Conservation (phyloP, 208 protist species). For the Leishmania lainsoni region DNA sequence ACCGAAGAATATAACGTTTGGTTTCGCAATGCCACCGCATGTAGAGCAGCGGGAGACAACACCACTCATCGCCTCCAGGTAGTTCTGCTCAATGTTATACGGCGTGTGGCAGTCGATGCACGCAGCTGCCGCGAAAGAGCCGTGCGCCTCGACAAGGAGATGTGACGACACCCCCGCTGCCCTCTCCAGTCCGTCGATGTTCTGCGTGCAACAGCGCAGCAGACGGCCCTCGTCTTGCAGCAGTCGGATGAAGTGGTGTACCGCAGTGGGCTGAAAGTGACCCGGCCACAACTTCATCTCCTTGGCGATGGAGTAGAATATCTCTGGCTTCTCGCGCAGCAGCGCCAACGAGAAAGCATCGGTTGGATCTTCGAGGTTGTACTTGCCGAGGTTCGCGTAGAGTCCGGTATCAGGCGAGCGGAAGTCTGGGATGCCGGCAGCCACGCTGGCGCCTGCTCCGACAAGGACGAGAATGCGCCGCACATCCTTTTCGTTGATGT, state of each 20-base stretch:
- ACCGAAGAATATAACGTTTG: constrained; percentile 97
- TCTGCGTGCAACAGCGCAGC: constrained; percentile 96
- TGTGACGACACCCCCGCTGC: constrained; percentile 73
- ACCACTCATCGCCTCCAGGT: constrained; percentile 41
- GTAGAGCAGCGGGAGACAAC: constrained; percentile 60
- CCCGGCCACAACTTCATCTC: constrained; percentile 90
- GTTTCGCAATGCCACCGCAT: constrained; percentile 92
- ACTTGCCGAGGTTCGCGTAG: constrained; percentile 89
- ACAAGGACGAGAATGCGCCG: constrained; percentile 89
- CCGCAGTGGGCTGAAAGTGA: constrained; percentile 76
- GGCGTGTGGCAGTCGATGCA: constrained; percentile 85
- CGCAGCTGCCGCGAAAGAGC: constrained; percentile 83
- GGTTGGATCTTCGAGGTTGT: constrained; percentile 88
- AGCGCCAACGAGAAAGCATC: constrained; percentile 92
- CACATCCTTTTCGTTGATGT: constrained; percentile 69
- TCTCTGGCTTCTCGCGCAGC: constrained; percentile 82
- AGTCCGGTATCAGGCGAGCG: constrained; percentile 92
- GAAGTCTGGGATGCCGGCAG: constrained; percentile 96
- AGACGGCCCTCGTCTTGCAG: constrained; percentile 92
- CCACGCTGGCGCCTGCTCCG: constrained; percentile 93
- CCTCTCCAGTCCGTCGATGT: constrained; percentile 96
- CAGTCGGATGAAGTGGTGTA: constrained; percentile 94
- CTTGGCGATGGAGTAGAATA: constrained; percentile 92
- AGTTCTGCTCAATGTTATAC: constrained; percentile 49
- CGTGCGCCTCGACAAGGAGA: constrained; percentile 96